Conservation (phyloP, 148 eudicot species). For the Gaultheria prostrata region DNA sequence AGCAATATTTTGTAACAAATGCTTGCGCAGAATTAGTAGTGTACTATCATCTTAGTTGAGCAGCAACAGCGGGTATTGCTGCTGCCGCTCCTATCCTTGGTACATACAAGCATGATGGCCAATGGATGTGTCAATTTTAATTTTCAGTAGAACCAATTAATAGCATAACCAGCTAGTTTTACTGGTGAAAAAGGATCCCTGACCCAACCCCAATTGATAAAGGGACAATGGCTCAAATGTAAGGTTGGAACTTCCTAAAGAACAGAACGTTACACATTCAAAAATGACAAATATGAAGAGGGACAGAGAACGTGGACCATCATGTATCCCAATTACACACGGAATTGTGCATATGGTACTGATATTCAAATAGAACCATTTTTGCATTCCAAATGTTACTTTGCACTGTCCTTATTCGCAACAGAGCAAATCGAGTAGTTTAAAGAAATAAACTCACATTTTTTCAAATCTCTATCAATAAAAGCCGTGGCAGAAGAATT, state of each 20-base stretch:
- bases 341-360: neutral
- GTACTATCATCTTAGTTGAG: neutral
- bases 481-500: neutral
- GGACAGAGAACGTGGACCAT: neutral
- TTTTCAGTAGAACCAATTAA: neutral
- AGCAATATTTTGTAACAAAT: neutral
- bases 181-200: neutral
- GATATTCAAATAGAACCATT: neutral
- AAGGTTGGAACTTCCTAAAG: neutral
- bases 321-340: neutral
- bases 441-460: neutral
- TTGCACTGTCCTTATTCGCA: neutral
- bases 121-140: neutral
- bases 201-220: neutral
- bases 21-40: neutral
- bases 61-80: neutral
- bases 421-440: neutral
- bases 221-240: neutral
- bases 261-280: neutral
- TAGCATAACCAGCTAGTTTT: neutral
- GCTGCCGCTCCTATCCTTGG: neutral
- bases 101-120: neutral
- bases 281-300: neutral
- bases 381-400: neutral
- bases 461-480: neutral